Evolutionary conservation across 2,329 filamentous ascomycete species (phyloP).

Genomic region (Alternaria incomplexa): DNA sequence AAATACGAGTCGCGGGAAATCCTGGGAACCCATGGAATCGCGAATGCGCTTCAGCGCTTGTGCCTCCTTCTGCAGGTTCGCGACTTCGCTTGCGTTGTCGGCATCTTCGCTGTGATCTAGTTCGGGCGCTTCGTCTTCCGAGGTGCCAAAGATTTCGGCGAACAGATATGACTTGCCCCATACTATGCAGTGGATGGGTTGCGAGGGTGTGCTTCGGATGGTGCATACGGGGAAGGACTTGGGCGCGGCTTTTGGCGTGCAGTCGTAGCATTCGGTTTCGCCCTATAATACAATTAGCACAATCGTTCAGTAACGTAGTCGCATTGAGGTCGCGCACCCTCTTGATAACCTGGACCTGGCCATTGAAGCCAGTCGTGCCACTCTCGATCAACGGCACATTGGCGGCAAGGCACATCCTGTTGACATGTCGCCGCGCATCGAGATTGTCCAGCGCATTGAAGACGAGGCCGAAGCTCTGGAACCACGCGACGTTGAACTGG

Average conservation of each 20-base stretch:
- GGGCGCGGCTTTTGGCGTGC: constrained; percentile 84
- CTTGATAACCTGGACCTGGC: constrained; percentile 95
- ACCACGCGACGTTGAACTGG: constrained; percentile 88
- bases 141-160: constrained; percentile 90
- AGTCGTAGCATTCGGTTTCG: constrained; percentile 94
- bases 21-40: constrained; percentile 75
- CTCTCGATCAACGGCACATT: constrained; percentile 92
- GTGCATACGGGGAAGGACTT: constrained; percentile 97
- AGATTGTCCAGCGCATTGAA: constrained; percentile 98
- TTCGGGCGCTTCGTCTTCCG: constrained; percentile 80
- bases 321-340: constrained; percentile 58
- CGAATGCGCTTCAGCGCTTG: constrained; percentile 83
- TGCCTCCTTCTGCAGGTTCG: constrained; percentile 83
- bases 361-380: constrained; percentile 96
- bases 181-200: constrained; percentile 97
- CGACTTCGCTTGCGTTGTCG: constrained; percentile 87
- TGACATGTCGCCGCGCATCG: constrained; percentile 91
- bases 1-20: constrained; percentile 82
- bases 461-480: constrained; percentile 79
- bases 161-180: constrained; percentile 98
- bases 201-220: constrained; percentile 92
- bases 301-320: not conserved
- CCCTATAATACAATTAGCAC: constrained; percentile 55
- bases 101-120: constrained; percentile 81
- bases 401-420: constrained; percentile 94